Evolutionary conservation across 2,329 filamentous ascomycete genomes (phyloP).

Genomic region (Aspergillus piperis): DNA sequence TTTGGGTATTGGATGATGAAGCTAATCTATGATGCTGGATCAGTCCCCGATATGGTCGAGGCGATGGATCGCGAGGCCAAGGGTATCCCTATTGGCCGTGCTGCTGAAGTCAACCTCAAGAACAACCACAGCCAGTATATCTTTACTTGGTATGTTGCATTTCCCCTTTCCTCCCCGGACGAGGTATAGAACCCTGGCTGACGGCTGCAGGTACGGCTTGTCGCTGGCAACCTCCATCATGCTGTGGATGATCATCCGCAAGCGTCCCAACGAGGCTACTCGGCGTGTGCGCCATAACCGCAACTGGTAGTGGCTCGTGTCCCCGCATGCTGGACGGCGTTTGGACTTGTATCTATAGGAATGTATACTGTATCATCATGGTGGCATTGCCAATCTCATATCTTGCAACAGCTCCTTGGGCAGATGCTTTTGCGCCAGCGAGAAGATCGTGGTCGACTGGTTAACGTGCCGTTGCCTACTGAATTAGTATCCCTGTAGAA

Average conservation of each 20-base stretch:
- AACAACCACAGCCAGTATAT: conserved; percentile 99
- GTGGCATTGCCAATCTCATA: conserved; percentile 54
- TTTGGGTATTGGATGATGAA: neutral
- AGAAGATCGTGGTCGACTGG: conserved; percentile 73
- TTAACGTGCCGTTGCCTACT: conserved; percentile 75
- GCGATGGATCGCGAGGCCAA: conserved; percentile 73
- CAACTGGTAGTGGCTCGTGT: conserved; percentile 60
- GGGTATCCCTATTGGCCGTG: conserved; percentile 85
- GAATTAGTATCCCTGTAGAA: conserved; percentile 31
- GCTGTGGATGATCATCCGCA: conserved; percentile 93
- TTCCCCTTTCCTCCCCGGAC: neutral
- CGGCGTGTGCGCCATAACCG: conserved; percentile 75
- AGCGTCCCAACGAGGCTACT: conserved; percentile 72
- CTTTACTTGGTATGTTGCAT: conserved; percentile 80
- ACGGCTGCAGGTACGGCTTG: conserved; percentile 72
- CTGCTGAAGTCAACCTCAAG: conserved; percentile 85
- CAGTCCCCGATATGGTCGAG: conserved; percentile 76
- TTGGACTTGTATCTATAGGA: conserved; percentile 22
- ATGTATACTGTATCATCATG: conserved; percentile 29
- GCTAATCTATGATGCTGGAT: conserved; percentile 6
- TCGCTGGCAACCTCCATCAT: conserved; percentile 85
- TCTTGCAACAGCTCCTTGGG: conserved; percentile 82
- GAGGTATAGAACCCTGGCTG: conserved; percentile 18
- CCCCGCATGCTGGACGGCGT: conserved; percentile 40
- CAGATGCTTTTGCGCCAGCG: conserved; percentile 78